Conservation (phyloP, 352 stramenopile species). For the Phytophthora crassamura region DNA sequence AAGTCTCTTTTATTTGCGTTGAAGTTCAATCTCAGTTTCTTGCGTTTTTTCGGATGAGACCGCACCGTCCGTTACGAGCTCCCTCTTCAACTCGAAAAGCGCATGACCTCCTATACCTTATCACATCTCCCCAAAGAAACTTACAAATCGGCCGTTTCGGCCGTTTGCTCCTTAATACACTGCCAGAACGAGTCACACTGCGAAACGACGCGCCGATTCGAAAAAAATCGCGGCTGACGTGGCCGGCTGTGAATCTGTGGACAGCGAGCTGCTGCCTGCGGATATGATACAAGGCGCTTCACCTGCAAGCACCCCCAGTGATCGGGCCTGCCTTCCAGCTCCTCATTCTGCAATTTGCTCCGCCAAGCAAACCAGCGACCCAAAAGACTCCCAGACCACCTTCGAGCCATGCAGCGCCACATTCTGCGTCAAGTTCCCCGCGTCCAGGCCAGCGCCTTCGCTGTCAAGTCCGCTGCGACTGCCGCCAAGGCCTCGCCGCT, state of each 20-base stretch:
- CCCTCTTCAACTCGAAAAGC: conserved; percentile 17
- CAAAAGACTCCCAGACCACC: neutral
- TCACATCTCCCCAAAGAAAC: neutral
- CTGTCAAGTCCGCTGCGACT: conserved; percentile 5
- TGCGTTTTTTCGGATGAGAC: conserved; percentile 16
- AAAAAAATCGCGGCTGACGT: neutral
- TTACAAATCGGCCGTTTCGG: too few relatives aligned
- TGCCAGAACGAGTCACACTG: neutral
- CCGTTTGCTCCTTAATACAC: too few relatives aligned
- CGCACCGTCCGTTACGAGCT: neutral
- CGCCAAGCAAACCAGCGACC: neutral
- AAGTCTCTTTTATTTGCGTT: conserved; percentile 22
- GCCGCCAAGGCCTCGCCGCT: conserved; percentile 31
- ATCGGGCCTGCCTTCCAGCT: neutral
- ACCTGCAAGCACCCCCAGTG: neutral
- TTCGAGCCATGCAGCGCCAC: conserved; percentile 71
- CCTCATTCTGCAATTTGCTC: conserved; percentile 23
- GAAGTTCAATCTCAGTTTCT: conserved; percentile 26
- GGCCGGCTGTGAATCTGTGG: neutral
- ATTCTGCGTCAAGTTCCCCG: conserved; percentile 42
- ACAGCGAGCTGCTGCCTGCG: neutral
- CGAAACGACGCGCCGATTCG: too few relatives aligned
- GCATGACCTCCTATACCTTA: conserved; percentile 7
- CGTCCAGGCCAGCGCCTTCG: conserved; percentile 17
- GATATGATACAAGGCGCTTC: conserved; percentile 1